These are phyloP conservation scores for Talaromyces nanjingensis DNA, from an alignment of 495 filamentous ascomycete genomes.

Conservation along the genomic window DNA sequence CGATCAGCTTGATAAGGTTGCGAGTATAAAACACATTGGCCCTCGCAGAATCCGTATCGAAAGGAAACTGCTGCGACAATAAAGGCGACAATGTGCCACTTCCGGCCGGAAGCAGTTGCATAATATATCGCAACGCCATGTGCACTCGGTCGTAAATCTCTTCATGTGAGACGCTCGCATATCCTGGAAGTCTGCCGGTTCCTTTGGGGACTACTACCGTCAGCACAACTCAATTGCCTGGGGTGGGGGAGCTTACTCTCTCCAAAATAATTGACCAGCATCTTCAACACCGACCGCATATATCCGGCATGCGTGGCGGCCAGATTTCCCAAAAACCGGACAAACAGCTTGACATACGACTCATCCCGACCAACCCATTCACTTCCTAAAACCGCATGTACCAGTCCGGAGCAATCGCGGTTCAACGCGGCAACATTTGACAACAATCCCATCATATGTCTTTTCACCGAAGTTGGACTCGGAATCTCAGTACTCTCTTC, in stretches of 20 bases:
- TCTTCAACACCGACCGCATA: conserved; percentile 57
- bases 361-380: conserved; percentile 83
- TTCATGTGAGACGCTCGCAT: conserved; percentile 47
- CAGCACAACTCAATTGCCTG: background rate
- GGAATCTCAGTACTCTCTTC: conserved; percentile 36
- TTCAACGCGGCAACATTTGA: conserved; percentile 63
- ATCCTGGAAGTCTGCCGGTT: conserved; percentile 52
- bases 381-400: conserved; percentile 64
- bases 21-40: conserved; percentile 69
- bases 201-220: conserved; percentile 29
- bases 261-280: conserved; percentile 71
- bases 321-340: conserved; percentile 72
- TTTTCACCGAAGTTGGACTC: conserved; percentile 51
- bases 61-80: conserved; percentile 63
- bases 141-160: conserved; percentile 65
- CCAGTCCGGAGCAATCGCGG: conserved; percentile 65
- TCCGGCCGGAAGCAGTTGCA: conserved; percentile 70
- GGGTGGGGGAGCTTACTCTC: conserved; percentile 30
- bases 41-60: conserved; percentile 61
- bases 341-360: conserved; percentile 69
- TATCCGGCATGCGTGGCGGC: conserved; percentile 70
- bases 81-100: conserved; percentile 61
- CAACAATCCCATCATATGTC: conserved; percentile 74
- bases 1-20: conserved; percentile 67
- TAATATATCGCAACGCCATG: conserved; percentile 63